Percentiles rank a stretch among this genome's conserved stretches.
These are phyloP conservation scores for Cucumis hystrix DNA, from an alignment of 306 rosid species.

Conservation along the genomic window DNA sequence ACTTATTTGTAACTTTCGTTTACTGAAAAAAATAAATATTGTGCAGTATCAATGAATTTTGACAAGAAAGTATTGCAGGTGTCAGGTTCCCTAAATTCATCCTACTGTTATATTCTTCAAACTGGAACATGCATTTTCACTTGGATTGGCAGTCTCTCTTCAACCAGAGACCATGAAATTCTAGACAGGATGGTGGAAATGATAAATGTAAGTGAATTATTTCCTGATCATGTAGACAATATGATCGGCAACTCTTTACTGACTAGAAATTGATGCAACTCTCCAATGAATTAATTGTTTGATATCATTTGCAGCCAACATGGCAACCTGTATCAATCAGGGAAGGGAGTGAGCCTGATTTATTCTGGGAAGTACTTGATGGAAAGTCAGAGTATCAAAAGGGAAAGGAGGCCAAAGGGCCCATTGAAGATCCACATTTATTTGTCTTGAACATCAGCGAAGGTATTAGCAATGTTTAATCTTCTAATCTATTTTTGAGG, in stretches of 20 bases:
- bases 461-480: slow-evolving; percentile 35
- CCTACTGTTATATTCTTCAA: slow-evolving; percentile 83
- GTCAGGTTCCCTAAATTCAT: slow-evolving; percentile 72
- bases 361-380: slow-evolving; percentile 64
- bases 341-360: slow-evolving; percentile 87
- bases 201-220: slow-evolving; percentile 44
- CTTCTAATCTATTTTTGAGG: slow-evolving; percentile 10
- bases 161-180: slow-evolving; percentile 71
- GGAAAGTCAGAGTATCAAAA: slow-evolving; percentile 64
- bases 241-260: not conserved
- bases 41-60: not conserved
- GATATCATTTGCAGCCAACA: slow-evolving; percentile 43
- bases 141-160: slow-evolving; percentile 84
- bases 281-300: slow-evolving; percentile 6
- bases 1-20: not conserved
- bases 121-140: slow-evolving; percentile 43
- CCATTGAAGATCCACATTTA: slow-evolving; percentile 67
- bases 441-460: slow-evolving; percentile 43
- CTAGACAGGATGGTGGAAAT: slow-evolving; percentile 75
- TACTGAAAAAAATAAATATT: not conserved
- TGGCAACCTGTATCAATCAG: slow-evolving; percentile 72
- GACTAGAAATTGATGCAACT: not conserved
- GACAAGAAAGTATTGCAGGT: slow-evolving; percentile 38
- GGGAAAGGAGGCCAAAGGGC: slow-evolving; percentile 61
- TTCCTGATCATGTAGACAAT: not conserved